A percentile compares a stretch with the other conserved stretches of the same genome.
These are phyloP conservation scores for Triglochin maritima DNA, from an alignment of 106 monocot species.

Conservation along the genomic window DNA sequence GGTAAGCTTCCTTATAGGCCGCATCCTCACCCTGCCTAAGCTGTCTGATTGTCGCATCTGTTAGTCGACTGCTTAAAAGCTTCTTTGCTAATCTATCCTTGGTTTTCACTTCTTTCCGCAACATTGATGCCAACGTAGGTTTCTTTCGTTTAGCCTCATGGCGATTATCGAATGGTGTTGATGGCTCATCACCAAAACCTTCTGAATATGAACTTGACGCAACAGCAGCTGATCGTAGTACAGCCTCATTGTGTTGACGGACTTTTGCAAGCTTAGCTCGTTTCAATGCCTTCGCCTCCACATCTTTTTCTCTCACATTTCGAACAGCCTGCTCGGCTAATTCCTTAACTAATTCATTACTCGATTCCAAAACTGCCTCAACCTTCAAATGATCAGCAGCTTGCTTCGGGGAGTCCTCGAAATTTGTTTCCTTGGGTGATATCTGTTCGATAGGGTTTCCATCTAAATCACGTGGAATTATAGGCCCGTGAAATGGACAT, in stretches of 20 bases:
- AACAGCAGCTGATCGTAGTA: slow-evolving; percentile 67
- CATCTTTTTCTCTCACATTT: slow-evolving; percentile 70
- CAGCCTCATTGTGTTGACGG: slow-evolving; percentile 76
- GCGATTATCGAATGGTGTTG: slow-evolving; percentile 5
- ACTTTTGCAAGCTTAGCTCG: slow-evolving; percentile 63
- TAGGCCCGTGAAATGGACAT: slow-evolving; percentile 85
- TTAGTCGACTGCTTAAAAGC: slow-evolving; percentile 49
- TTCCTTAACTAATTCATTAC: slow-evolving; percentile 17
- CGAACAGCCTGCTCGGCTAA: slow-evolving; percentile 57
- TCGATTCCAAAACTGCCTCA: slow-evolving; percentile 5
- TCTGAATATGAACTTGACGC: slow-evolving; percentile 63
- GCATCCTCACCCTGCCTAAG: slow-evolving; percentile 45
- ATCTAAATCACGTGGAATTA: slow-evolving; percentile 58
- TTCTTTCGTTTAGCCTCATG: slow-evolving; percentile 33
- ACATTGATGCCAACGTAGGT: slow-evolving; percentile 64
- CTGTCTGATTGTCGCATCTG: slow-evolving; percentile 44
- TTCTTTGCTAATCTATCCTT: slow-evolving; percentile 69
- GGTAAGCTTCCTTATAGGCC: slow-evolving; percentile 63
- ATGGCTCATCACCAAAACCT: slow-evolving; percentile 13
- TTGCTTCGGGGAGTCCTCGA: slow-evolving; percentile 4
- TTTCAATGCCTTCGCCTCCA: slow-evolving; percentile 39
- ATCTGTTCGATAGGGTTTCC: slow-evolving; percentile 44
- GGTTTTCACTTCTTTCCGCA: slow-evolving; percentile 67
- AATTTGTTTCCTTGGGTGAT: slow-evolving; percentile 1
- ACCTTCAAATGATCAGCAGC: background rate